Evolutionary conservation across 2,329 filamentous ascomycete genomes (phyloP).

Genomic region (Colletotrichum tropicicola): DNA sequence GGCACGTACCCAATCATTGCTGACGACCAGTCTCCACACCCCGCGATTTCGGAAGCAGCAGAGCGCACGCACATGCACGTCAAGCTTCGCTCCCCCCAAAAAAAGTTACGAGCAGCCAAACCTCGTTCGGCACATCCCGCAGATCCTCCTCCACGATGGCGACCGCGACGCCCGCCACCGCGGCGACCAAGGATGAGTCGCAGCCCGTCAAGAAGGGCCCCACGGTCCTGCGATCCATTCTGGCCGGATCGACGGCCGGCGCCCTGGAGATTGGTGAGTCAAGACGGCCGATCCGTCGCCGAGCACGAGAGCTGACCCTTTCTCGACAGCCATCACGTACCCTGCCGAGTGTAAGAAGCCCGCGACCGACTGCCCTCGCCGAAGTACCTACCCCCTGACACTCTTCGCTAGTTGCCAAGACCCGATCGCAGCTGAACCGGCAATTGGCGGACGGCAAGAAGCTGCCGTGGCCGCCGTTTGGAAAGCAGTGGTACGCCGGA

Average conservation of each 20-base stretch:
- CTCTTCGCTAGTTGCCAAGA: slow-evolving; percentile 80
- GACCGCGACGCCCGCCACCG: slow-evolving; percentile 31
- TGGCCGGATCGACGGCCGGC: slow-evolving; percentile 93
- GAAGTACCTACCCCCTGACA: slow-evolving; percentile 23
- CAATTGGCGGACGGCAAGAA: slow-evolving; percentile 83
- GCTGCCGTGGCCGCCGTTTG: slow-evolving; percentile 94
- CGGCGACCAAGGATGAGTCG: slow-evolving; percentile 34
- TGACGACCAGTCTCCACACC: slow-evolving; percentile 15
- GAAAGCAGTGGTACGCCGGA: slow-evolving; percentile 94
- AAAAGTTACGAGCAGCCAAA: background rate
- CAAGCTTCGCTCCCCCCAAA: slow-evolving; percentile 8
- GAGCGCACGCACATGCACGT: background rate
- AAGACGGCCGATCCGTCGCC: background rate
- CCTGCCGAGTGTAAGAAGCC: slow-evolving; percentile 82
- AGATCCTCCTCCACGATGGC: slow-evolving; percentile 19
- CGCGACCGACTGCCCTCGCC: slow-evolving; percentile 2
- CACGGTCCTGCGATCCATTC: slow-evolving; percentile 85
- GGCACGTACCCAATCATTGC: slow-evolving; percentile 1
- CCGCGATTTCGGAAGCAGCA: slow-evolving; percentile 29
- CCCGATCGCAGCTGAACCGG: slow-evolving; percentile 90
- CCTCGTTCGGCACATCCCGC: slow-evolving; percentile 1
- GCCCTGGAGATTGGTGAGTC: slow-evolving; percentile 87
- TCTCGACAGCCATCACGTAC: slow-evolving; percentile 79
- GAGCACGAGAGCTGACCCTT: slow-evolving; percentile 34
- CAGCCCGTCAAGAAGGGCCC: slow-evolving; percentile 60